These are phyloP conservation scores for Myxozyma sirexii DNA, from an alignment of 805 yeast species.

Conservation along the genomic window DNA sequence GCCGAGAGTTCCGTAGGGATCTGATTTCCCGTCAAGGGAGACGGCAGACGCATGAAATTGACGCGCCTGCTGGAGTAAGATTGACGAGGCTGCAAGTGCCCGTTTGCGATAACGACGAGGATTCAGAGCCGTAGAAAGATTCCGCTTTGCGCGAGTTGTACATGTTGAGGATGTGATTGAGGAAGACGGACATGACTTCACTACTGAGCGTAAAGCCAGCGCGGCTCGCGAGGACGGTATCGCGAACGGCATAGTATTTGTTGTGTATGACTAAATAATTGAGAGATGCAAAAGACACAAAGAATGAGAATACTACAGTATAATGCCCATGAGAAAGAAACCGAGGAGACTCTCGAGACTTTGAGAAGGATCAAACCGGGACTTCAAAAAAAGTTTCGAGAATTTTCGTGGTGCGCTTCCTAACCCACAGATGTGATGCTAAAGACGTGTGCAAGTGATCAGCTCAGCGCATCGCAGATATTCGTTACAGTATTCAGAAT, in stretches of 20 bases:
- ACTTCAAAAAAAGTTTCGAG: slow-evolving; percentile 1
- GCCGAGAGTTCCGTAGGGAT: slow-evolving; percentile 86
- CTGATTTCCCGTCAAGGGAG: slow-evolving; percentile 46
- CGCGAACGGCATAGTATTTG: slow-evolving; percentile 22
- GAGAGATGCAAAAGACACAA: neutral
- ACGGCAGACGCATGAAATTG: slow-evolving; percentile 52
- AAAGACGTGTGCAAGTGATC: neutral
- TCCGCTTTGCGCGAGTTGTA: neutral
- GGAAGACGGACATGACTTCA: slow-evolving; percentile 9
- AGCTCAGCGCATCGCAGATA: neutral
- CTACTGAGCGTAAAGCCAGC: slow-evolving; percentile 5
- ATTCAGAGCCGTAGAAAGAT: neutral
- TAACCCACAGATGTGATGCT: slow-evolving; percentile 11
- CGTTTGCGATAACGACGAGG: neutral
- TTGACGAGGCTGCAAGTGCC: neutral
- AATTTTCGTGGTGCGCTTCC: slow-evolving; percentile 8
- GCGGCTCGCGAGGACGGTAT: slow-evolving; percentile 15
- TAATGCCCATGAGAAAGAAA: neutral
- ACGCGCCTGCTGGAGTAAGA: slow-evolving; percentile 3
- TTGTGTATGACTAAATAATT: neutral
- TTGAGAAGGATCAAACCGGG: neutral
- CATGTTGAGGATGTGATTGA: neutral
- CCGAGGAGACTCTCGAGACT: neutral
- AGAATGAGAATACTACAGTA: neutral
- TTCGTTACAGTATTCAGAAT: neutral